phyloP scores from a whole-genome alignment of 1,284 basidiomycete genomes.

The Trichosporon coremiiforme region DNA sequence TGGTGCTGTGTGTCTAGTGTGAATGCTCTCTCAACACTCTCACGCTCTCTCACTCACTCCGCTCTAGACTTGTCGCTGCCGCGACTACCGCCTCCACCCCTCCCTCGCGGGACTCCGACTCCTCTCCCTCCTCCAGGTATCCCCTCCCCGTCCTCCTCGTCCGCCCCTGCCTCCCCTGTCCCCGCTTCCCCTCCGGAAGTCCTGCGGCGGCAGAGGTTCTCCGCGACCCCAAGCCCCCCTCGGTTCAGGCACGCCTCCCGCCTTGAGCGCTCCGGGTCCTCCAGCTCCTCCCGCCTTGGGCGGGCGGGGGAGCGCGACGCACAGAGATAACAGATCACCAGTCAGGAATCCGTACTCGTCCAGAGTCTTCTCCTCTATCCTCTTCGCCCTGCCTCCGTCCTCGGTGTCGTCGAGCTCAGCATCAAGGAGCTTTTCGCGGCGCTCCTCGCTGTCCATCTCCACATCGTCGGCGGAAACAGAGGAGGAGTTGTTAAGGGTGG shows the following conservation, averaged over 20 bases:
- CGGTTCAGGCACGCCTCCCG: background rate
- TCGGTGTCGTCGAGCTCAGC: constrained; percentile 34
- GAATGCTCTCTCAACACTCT: background rate
- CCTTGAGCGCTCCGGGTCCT: background rate
- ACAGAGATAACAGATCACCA: constrained; percentile 49
- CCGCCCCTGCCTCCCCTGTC: background rate
- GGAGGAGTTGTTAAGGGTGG: constrained; percentile 15
- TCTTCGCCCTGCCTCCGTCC: constrained; percentile 27
- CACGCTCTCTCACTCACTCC: background rate
- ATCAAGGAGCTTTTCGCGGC: constrained; percentile 27
- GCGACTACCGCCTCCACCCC: constrained; percentile 21
- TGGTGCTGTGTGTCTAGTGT: background rate
- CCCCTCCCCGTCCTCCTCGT: background rate
- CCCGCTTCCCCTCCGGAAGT: constrained; percentile 5
- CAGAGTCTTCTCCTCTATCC: constrained; percentile 45
- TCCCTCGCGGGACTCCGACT: constrained; percentile 23
- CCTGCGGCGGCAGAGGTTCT: constrained; percentile 37
- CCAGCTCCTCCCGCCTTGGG: constrained; percentile 23
- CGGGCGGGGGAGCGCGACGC: constrained; percentile 45
- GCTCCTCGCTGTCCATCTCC: background rate
- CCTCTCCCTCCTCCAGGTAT: constrained; percentile 8
- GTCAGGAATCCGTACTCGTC: constrained; percentile 50
- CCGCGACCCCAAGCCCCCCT: constrained; percentile 34
- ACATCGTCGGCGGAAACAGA: background rate
- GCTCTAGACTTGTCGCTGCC: constrained; percentile 18